Base-by-base conservation (phyloP, 75 land plant species). In the Pinus taeda region DNA sequence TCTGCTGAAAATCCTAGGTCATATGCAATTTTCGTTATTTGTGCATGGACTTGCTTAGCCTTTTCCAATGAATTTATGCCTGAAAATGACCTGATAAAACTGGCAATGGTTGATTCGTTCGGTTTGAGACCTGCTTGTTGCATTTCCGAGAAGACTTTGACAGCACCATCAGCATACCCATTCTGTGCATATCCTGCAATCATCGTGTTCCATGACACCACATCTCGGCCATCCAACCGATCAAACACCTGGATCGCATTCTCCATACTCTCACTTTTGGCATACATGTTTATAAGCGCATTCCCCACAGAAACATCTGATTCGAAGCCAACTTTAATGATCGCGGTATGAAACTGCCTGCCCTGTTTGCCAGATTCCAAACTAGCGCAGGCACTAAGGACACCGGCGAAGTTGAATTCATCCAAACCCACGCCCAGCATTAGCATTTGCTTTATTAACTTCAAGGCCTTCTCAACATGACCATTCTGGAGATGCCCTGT, bases 101-200 rank as follows among this genome's bases (percentile, higher is more conserved):
- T 37, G 21, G 39, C 24, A 71, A 77, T 17, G 7, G 79, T 77
- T 22, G 45, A 36, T 14, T 37, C 76, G 30, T 75, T 37, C 14
- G 77, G 75, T 22, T 56, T 36, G 18, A 57, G 11, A 17, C 67
- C 70, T 30, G 70, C 36, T 42, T 30, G n/a, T 29, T 66, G 70
- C 70, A 66, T 66, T 37, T 66, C n/a, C n/a, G 17, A 29, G 37
- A 66, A 66, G 18, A 66, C 36, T 37, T 30, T 66, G 42, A 36
- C 70, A 14, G 37, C 70, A 36, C 4, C 15, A 66, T 33, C 70
- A 66, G 37, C 70, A 37, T 37, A 3, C 8, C 71, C 80, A 61
- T 80, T 77, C 42, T 81, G 81, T 13, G 77, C 81, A 79, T 89
- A 89, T 76, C 59, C 75, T 24, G 45, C 81, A 29, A 79, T 60